A percentile compares a stretch with the other conserved stretches of the same genome.
Conservation (phyloP, 164 flowering plant species). For the Nymphaea thermarum region DNA sequence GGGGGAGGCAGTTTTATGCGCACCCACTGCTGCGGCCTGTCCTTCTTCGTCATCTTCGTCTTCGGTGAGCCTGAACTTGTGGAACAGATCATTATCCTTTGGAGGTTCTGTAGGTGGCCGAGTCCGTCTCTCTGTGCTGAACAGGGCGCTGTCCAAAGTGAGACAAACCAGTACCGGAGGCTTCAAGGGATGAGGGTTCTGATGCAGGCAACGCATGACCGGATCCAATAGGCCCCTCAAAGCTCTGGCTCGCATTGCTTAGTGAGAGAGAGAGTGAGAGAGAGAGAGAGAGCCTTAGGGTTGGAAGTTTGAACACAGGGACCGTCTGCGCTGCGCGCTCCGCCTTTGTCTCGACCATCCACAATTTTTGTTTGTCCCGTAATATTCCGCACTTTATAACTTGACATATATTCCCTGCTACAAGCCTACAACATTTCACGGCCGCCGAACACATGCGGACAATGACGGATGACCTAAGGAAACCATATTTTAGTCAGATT, state of each 20-base stretch:
- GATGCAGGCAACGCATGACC: not conserved
- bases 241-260: not conserved
- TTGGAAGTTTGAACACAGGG: not conserved
- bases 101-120: not conserved
- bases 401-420: no score
- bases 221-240: not conserved
- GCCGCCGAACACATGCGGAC: no score
- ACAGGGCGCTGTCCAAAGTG: not conserved
- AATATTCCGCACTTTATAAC: no score
- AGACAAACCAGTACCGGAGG: not conserved
- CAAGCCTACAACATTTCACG: no score
- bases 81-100: not conserved
- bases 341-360: no score
- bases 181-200: not conserved
- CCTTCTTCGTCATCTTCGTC: not conserved
- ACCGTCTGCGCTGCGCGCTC: no score
- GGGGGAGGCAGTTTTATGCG: not conserved
- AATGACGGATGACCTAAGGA: no score
- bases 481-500: no score
- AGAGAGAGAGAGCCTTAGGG: not conserved
- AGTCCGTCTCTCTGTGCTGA: not conserved
- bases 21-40: not conserved
- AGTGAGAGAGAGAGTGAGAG: not conserved
- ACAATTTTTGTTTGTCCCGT: no score
- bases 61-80: constrained; percentile 1